A percentile compares a stretch with the other conserved stretches of the same genome.
phyloP scores from a whole-genome alignment of 2,329 filamentous ascomycete genomes.

The Huntiella bhutanensis region DNA sequence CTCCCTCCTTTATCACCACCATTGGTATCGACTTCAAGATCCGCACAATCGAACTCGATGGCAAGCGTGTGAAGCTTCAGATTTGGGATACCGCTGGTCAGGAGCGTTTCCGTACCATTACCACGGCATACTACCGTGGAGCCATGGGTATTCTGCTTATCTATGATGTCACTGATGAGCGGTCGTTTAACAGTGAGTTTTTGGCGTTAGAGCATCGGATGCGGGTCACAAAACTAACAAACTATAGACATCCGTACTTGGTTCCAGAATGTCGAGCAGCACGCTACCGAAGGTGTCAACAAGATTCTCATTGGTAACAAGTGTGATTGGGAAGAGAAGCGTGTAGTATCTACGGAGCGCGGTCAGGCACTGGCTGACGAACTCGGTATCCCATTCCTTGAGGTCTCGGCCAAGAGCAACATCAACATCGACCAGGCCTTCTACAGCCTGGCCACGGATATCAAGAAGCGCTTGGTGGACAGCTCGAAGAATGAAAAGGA shows the following conservation, averaged over 20 bases:
- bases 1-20: slow-evolving; percentile 92
- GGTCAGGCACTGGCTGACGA: slow-evolving; percentile 89
- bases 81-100: slow-evolving; percentile 99
- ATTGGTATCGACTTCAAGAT: slow-evolving; percentile 99
- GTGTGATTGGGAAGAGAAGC: slow-evolving; percentile 99
- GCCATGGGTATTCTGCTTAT: slow-evolving; percentile 96
- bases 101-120: slow-evolving; percentile 96
- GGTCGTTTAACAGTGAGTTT: slow-evolving; percentile 76
- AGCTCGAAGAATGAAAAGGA: slow-evolving; percentile 59
- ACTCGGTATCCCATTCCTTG: slow-evolving; percentile 92
- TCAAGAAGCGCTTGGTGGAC: slow-evolving; percentile 97
- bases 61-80: slow-evolving; percentile 96
- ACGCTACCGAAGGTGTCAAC: slow-evolving; percentile 96
- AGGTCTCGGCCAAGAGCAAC: slow-evolving; percentile 96
- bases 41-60: slow-evolving; percentile 93
- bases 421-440: slow-evolving; percentile 99
- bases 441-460: slow-evolving; percentile 83
- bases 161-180: slow-evolving; percentile 94
- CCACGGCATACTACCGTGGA: slow-evolving; percentile 93
- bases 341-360: slow-evolving; percentile 78
- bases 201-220: neutral
- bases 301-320: slow-evolving; percentile 99
- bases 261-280: slow-evolving; percentile 98
- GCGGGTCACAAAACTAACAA: slow-evolving; percentile 10
- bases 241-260: slow-evolving; percentile 83